These are phyloP conservation scores for Protomyces arabidopsidicola DNA, from an alignment of 1,139 yeast species.

Conservation along the genomic window DNA sequence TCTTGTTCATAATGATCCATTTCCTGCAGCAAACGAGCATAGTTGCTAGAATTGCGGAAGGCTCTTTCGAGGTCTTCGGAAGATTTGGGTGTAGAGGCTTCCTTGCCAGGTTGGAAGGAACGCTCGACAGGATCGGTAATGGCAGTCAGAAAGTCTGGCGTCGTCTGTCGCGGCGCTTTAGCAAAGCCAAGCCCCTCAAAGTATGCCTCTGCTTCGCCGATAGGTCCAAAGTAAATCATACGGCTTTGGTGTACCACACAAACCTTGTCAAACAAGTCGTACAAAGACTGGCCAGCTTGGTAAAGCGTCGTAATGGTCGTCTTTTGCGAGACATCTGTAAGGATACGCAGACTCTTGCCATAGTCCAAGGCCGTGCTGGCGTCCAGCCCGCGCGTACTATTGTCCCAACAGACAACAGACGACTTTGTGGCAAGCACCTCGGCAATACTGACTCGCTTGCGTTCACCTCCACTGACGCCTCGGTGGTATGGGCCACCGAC, in stretches of 20 bases:
- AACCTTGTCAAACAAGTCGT: slow-evolving; percentile 63
- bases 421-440: slow-evolving; percentile 56
- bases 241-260: slow-evolving; percentile 68
- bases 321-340: slow-evolving; percentile 56
- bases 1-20: slow-evolving; percentile 42
- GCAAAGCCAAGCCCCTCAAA: slow-evolving; percentile 64
- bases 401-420: slow-evolving; percentile 66
- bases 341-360: slow-evolving; percentile 59
- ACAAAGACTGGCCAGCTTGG: slow-evolving; percentile 77
- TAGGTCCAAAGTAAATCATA: slow-evolving; percentile 69
- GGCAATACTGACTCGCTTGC: slow-evolving; percentile 76
- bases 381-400: slow-evolving; percentile 67
- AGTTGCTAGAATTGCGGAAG: slow-evolving; percentile 60
- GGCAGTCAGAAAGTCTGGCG: slow-evolving; percentile 70
- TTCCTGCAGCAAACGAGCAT: slow-evolving; percentile 41
- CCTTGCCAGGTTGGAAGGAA: slow-evolving; percentile 43
- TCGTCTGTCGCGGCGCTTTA: slow-evolving; percentile 70
- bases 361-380: slow-evolving; percentile 62
- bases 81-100: slow-evolving; percentile 60
- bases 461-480: slow-evolving; percentile 82
- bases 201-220: slow-evolving; percentile 54
- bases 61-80: slow-evolving; percentile 60
- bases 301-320: slow-evolving; percentile 73
- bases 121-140: slow-evolving; percentile 26
- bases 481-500: slow-evolving; percentile 68